A percentile compares a stretch with the other conserved stretches of the same genome.
phyloP scores from a whole-genome alignment of 768 basidiomycete species.

The Tricholoma bakamatsutake region DNA sequence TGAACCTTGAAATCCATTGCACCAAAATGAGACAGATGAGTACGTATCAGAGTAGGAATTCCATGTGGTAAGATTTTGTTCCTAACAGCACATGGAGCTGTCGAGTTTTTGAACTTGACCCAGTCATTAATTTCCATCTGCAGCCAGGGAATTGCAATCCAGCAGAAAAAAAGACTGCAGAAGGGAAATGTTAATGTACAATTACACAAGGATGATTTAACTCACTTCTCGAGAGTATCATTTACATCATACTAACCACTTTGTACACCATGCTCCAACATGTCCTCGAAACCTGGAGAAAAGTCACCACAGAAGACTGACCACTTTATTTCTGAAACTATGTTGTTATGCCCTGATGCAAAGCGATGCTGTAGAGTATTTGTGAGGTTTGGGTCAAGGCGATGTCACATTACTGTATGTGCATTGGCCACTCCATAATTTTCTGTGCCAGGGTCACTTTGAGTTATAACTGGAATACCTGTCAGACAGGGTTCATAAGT shows the following conservation, averaged over 20 bases:
- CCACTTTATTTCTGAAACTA: too few relatives aligned
- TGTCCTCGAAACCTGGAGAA: not conserved
- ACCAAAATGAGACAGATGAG: too few relatives aligned
- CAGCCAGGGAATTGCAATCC: slow-evolving; percentile 31
- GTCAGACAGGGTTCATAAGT: too few relatives aligned
- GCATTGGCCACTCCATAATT: slow-evolving; percentile 25
- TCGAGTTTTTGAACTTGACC: slow-evolving; percentile 13
- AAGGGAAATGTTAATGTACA: not conserved
- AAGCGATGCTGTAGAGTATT: slow-evolving; percentile 11
- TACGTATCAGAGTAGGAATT: slow-evolving; percentile 10
- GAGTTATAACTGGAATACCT: too few relatives aligned
- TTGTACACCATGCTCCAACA: not conserved
- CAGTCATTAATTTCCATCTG: slow-evolving; percentile 29
- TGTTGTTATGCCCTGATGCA: too few relatives aligned
- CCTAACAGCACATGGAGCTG: slow-evolving; percentile 14
- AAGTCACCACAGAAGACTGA: too few relatives aligned
- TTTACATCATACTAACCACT: not conserved
- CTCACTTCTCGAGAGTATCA: too few relatives aligned
- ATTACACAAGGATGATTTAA: not conserved
- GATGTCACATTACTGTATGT: not conserved
- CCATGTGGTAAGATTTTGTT: slow-evolving; percentile 29
- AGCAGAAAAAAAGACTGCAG: slow-evolving; percentile 19
- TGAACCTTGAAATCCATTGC: slow-evolving; percentile 20
- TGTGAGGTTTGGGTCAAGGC: not conserved
- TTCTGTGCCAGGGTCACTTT: too few relatives aligned